Base-by-base conservation (phyloP, 176 grass and related monocot species). In the Secale cereale region DNA sequence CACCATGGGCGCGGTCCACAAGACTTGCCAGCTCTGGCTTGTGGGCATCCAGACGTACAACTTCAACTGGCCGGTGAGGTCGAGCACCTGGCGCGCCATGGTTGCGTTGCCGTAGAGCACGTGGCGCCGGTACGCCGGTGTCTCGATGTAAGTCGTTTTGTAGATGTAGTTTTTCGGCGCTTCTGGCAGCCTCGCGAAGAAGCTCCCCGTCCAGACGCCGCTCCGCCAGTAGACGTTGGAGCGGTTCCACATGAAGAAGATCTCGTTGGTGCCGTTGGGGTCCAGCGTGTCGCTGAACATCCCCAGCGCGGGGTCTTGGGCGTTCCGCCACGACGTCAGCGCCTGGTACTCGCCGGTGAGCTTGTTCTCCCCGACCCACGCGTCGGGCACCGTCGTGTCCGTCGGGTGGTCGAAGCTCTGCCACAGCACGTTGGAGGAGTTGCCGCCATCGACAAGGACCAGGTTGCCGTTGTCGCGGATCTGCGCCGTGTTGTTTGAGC, bases 391-490 rank as follows among this genome's bases (percentile, higher is more conserved):
- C 20, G 37, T 78, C 32, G 66, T 74, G 12, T 84, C 7, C 0
- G 76, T 67, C 0, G 76, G 87, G 66, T 89, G 31, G 45, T 89
- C 87, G 4, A 80, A 73, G 33, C 87, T 85, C 43, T 89, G 76
- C 87, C 87, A 85, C 15, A 88, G 4, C 60, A 73, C 77, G 59
- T 27, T 26, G 20, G 80, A 70, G 30, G 89, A 77, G 80, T 88
- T 62, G 50, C 65, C 85, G 19, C 78, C 22, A 20, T 56, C 65
- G 11, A 84, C 5, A 14, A 80, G 86, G 22, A 91, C 22, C 10
- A 84, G 75, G 74, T 87, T 91, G 9, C 85, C 89, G 25, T 45
- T 17, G 46, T 91, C 80, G 43, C 52, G 75, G 10, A 91, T 65
- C 32, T 87, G 79, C 0, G 83, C 90, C 1, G 60, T 20, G 20